These are phyloP conservation scores for Penicillium arizonense DNA, from an alignment of 495 filamentous ascomycete species.

Conservation along the genomic window DNA sequence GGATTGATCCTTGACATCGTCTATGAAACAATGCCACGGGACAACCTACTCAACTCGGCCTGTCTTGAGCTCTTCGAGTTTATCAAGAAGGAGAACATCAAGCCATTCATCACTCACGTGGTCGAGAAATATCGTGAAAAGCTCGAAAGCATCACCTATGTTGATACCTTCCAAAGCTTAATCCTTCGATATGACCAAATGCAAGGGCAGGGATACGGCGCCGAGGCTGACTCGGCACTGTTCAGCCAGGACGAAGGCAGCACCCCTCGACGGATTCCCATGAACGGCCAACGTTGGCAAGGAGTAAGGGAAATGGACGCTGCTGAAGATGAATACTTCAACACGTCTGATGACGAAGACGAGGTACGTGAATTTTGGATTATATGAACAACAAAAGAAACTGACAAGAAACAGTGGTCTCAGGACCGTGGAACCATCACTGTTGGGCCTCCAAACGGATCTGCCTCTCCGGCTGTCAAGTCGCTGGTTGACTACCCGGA, in stretches of 20 bases:
- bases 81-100: constrained; percentile 82
- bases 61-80: constrained; percentile 94
- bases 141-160: constrained; percentile 74
- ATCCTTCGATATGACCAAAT: constrained; percentile 79
- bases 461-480: constrained; percentile 58
- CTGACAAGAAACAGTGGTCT: constrained; percentile 30
- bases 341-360: constrained; percentile 83
- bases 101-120: constrained; percentile 76
- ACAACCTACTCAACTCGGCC: constrained; percentile 94
- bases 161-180: constrained; percentile 79
- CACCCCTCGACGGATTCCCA: constrained; percentile 50
- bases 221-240: constrained; percentile 53
- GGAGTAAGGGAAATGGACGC: constrained; percentile 82
- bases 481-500: constrained; percentile 89
- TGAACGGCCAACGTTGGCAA: constrained; percentile 70
- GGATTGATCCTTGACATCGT: constrained; percentile 87
- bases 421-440: constrained; percentile 30
- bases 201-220: constrained; percentile 63
- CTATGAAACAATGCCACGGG: constrained; percentile 86
- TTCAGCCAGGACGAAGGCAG: constrained; percentile 50
- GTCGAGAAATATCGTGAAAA: constrained; percentile 88
- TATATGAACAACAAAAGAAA: neutral
- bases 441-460: constrained; percentile 32
- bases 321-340: constrained; percentile 92
- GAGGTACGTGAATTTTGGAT: constrained; percentile 49